Conservation (phyloP, 179 eudicot genomes). For the Vitellaria paradoxa region DNA sequence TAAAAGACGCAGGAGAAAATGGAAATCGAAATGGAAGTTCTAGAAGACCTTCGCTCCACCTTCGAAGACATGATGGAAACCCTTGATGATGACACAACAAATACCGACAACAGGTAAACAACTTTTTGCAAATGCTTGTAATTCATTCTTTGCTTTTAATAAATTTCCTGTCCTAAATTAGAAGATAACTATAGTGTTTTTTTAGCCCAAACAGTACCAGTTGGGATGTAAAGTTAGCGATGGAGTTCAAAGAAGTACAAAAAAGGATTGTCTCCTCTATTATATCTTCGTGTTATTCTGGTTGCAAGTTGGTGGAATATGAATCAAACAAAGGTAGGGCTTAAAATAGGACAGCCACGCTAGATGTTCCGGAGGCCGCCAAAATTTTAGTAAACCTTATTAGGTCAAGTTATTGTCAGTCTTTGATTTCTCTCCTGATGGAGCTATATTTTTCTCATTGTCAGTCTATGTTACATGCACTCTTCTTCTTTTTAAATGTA, state of each 20-base stretch:
- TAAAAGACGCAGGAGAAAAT: conserved; percentile 49
- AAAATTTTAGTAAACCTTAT: background rate
- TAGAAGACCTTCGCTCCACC: conserved; percentile 40
- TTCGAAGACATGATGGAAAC: conserved; percentile 61
- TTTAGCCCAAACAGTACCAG: conserved; percentile 24
- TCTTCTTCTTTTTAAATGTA: too few relatives aligned
- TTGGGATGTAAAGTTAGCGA: conserved; percentile 74
- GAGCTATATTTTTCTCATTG: background rate
- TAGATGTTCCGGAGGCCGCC: background rate
- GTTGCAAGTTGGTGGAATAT: conserved; percentile 41
- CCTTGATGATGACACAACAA: conserved; percentile 44
- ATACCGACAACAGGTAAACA: conserved; percentile 55
- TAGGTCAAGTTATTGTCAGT: conserved; percentile 5
- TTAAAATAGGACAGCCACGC: conserved; percentile 12
- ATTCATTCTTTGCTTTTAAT: background rate
- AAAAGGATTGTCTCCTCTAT: conserved; percentile 61
- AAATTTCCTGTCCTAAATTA: background rate
- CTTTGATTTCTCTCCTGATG: background rate
- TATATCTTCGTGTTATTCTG: conserved; percentile 49
- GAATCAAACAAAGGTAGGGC: conserved; percentile 32
- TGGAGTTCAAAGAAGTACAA: conserved; percentile 56
- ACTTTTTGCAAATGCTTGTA: background rate
- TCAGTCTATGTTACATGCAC: background rate
- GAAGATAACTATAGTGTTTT: background rate
- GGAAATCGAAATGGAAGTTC: conserved; percentile 58